Evolutionary conservation across 2,329 filamentous ascomycete genomes (phyloP).

Genomic region (Microsporum ferrugineum): DNA sequence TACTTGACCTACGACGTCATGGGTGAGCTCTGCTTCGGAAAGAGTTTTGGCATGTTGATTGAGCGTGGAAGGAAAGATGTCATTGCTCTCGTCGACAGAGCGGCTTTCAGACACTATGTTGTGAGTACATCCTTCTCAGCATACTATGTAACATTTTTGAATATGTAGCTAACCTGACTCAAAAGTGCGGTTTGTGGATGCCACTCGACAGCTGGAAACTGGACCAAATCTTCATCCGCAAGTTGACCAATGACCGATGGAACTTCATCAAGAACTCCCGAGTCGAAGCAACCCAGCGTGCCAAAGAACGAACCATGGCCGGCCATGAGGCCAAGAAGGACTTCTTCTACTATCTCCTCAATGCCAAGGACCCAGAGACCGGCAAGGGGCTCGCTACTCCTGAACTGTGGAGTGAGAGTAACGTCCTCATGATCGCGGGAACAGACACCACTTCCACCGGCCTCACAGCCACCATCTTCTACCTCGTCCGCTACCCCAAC

Average conservation of each 20-base stretch:
- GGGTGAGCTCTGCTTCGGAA: conserved; percentile 27
- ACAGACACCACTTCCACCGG: conserved; percentile 33
- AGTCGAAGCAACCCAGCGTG: conserved; percentile 35
- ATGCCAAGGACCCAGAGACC: conserved; percentile 38
- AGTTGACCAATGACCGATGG: conserved; percentile 14
- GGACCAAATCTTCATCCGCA: conserved; percentile 14
- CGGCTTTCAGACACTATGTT: conserved; percentile 45
- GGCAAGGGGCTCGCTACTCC: conserved; percentile 34
- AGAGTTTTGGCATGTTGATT: conserved; percentile 34
- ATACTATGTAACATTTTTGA: conserved; percentile 37
- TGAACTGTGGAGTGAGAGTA: conserved; percentile 41
- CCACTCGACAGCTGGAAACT: conserved; percentile 13
- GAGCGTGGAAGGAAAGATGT: conserved; percentile 47
- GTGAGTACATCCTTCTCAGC: conserved; percentile 37
- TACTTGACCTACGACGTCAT: conserved; percentile 29
- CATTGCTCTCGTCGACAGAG: conserved; percentile 54
- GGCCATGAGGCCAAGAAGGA: conserved; percentile 33
- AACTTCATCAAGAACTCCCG: conserved; percentile 15
- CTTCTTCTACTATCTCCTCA: conserved; percentile 39
- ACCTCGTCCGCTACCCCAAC: conserved; percentile 27
- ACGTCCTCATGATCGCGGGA: conserved; percentile 40
- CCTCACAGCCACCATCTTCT: conserved; percentile 30
- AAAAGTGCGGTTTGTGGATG: conserved; percentile 15
- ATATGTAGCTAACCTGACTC: conserved; percentile 9
- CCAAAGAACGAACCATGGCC: conserved; percentile 18